phyloP scores from a whole-genome alignment of 148 eudicot species.

The Linanthus parryae region DNA sequence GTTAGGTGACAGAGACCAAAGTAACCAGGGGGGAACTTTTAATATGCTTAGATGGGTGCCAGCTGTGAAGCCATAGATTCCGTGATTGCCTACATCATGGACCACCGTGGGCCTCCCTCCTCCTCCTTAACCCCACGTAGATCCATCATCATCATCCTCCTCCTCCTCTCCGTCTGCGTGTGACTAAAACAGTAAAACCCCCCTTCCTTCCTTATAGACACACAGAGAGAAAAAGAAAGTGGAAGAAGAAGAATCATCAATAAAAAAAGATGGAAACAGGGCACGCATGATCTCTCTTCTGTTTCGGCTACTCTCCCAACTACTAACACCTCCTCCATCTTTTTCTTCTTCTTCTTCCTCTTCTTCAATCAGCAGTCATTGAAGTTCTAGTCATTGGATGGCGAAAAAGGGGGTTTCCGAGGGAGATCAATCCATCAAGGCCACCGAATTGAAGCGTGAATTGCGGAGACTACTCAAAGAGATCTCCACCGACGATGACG shows the following conservation, averaged over 20 bases:
- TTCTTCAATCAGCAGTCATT: too few species aligned
- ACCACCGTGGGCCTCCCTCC: neutral
- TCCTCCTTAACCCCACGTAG: neutral
- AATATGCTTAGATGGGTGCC: slow-evolving; percentile 2
- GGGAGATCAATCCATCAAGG: slow-evolving; percentile 42
- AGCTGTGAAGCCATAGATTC: slow-evolving; percentile 9
- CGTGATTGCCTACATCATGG: slow-evolving; percentile 14
- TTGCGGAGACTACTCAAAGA: slow-evolving; percentile 43
- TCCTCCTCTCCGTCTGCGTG: too few species aligned
- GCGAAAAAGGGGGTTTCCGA: slow-evolving; percentile 61
- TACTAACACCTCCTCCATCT: neutral
- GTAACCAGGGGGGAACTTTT: neutral
- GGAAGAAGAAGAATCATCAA: neutral
- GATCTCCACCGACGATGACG: slow-evolving; percentile 27
- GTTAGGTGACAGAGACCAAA: neutral
- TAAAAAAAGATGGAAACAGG: neutral
- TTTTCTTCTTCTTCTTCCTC: neutral
- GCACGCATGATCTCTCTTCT: neutral
- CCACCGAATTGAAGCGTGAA: slow-evolving; percentile 65
- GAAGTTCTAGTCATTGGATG: slow-evolving; percentile 23
- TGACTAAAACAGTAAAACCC: too few species aligned
- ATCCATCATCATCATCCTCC: neutral
- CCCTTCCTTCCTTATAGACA: neutral
- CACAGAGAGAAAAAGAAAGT: neutral
- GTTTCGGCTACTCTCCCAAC: neutral